phyloP scores from a whole-genome alignment of 805 yeast genomes.

The Wickerhamiella sorbophila region DNA sequence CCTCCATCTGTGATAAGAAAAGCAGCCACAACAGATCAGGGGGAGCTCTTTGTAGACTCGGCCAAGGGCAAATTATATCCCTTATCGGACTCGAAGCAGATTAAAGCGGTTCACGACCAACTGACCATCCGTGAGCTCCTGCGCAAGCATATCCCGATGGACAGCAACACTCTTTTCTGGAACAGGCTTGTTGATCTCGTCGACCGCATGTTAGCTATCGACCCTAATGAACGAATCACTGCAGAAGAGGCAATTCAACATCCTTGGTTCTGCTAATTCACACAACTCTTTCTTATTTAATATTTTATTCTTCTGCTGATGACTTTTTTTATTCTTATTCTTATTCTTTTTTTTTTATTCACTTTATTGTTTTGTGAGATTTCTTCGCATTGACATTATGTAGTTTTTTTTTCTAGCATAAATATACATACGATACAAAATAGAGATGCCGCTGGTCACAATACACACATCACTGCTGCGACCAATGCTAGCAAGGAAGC shows the following conservation, averaged over 20 bases:
- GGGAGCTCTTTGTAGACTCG: constrained; percentile 10
- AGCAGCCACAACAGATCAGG: constrained; percentile 15
- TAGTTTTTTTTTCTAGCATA: no score
- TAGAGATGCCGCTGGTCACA: no score
- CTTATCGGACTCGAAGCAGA: constrained; percentile 7
- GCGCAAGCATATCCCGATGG: constrained; percentile 8
- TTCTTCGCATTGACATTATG: background rate
- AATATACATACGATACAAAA: no score
- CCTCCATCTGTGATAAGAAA: constrained; percentile 16
- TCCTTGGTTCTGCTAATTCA: constrained; percentile 48
- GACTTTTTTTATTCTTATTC: constrained; percentile 4
- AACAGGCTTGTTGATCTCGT: constrained; percentile 61
- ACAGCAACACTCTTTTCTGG: constrained; percentile 57
- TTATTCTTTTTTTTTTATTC: background rate
- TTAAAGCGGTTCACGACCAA: constrained; percentile 10
- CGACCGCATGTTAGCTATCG: constrained; percentile 49
- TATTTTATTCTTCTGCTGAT: constrained; percentile 2
- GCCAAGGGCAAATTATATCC: constrained; percentile 7
- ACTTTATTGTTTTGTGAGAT: background rate
- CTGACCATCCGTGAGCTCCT: constrained; percentile 12
- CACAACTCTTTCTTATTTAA: constrained; percentile 3
- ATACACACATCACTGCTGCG: no score
- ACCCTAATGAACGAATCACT: constrained; percentile 56
- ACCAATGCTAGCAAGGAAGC: no score
- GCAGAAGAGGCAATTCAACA: constrained; percentile 67